Evolutionary conservation across 1,284 basidiomycete genomes (phyloP), one percentile per base, ranked within the genome.

Genomic region (Ustilago vetiveriae): DNA sequence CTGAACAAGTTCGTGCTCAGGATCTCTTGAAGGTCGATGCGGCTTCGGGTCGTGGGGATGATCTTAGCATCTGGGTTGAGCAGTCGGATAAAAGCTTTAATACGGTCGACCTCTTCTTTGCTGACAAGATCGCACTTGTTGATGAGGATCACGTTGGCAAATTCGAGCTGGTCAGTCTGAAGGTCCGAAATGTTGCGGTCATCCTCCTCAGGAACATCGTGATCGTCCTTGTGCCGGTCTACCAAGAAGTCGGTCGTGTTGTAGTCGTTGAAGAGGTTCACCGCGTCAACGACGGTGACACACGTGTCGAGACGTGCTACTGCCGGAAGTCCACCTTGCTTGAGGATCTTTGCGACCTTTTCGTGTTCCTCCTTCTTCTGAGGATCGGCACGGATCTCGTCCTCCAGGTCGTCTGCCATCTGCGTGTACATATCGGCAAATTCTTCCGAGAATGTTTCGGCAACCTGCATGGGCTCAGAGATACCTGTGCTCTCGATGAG

Each of bases 131-230:
- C 83, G 45, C 70, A 77, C 65, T 85, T 85, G 77, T 85, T 85
- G 58, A 85, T 68, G 26, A 85, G 66, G 54, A 85, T 79, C 32
- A 84, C 82, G 70, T 85, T 80, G 38, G 83, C 82, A 43, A 85
- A 85, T 52, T 85, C 84, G 62, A 85, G 59, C 55, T 79, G 71
- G 56, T 79, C 74, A 5, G 71, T 82, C 53, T 84, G 76, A 53
- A 85, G 77, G 58, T 85, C 84, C 10, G 81, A 81, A 53, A 85
- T 83, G 65, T 84, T 85, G 22, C 84, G 74, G 67, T 85, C 84
- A 70, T 85, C 84, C 50, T 85, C 83, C 33, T 78, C 77, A 4
- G 75, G 77, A 4, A 78, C 77, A 13, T 66, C 71, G 33, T 65
- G 66, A 19, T 66, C 53, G 27, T 52, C 60, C 48, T 66, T 66